Percentiles rank a stretch among this genome's conserved stretches.
Evolutionary conservation across 2,329 filamentous ascomycete species (phyloP).

Genomic region (Alternaria sp.): DNA sequence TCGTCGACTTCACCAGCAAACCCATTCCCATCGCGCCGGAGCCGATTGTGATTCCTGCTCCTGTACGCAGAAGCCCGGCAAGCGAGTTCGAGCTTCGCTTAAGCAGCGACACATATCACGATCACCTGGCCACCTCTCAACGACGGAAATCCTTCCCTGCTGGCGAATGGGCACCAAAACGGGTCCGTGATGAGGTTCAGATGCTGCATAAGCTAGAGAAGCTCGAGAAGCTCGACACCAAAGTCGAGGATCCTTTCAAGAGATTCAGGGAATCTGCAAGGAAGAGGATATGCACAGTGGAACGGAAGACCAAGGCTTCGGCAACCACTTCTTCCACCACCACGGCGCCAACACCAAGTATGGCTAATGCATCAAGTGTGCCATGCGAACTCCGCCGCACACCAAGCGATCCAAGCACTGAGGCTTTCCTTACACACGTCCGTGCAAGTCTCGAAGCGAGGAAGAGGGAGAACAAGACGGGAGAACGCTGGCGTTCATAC

Average conservation of each 20-base stretch:
- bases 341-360: not conserved
- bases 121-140: conserved; percentile 16
- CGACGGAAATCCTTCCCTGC: conserved; percentile 21
- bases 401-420: conserved; percentile 9
- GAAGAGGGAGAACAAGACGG: conserved; percentile 10
- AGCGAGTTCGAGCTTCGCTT: conserved; percentile 10
- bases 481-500: conserved; percentile 5
- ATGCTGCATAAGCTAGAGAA: conserved; percentile 12
- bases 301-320: not conserved
- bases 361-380: not conserved
- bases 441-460: conserved; percentile 23
- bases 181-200: conserved; percentile 5
- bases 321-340: not conserved
- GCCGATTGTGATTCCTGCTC: not conserved
- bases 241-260: not conserved
- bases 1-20: conserved; percentile 18
- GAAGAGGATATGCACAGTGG: conserved; percentile 7
- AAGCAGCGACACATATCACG: conserved; percentile 11
- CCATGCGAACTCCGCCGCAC: conserved; percentile 10
- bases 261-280: not conserved
- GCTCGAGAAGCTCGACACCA: not conserved
- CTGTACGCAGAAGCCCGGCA: not conserved
- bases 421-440: conserved; percentile 23
- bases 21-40: not conserved
- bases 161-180: conserved; percentile 3